These are phyloP conservation scores for Saccharomyces hybrid DNA, from an alignment of 1,139 yeast species.

Conservation along the genomic window DNA sequence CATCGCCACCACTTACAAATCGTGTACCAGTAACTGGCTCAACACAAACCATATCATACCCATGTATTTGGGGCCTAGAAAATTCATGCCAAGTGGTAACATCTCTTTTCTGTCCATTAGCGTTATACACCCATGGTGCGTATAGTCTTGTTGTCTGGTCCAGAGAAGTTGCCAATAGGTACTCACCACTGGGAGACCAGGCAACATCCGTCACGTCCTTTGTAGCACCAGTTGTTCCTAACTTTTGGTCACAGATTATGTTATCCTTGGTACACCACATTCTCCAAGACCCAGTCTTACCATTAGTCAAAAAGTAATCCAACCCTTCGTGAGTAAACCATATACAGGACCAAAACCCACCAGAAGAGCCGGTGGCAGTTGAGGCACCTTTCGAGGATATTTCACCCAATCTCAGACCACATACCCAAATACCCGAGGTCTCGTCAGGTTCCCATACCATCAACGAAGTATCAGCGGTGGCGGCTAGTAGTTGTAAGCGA, in stretches of 20 bases:
- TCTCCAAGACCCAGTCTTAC: conserved; percentile 91
- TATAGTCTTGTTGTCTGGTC: conserved; percentile 91
- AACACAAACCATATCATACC: conserved; percentile 91
- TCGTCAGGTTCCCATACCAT: conserved; percentile 93
- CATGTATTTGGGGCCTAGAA: conserved; percentile 96
- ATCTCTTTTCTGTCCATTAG: conserved; percentile 28
- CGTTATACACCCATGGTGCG: conserved; percentile 48
- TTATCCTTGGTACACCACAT: conserved; percentile 48
- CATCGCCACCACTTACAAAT: conserved; percentile 94
- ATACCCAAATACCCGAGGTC: conserved; percentile 86
- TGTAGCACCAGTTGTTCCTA: conserved; percentile 72
- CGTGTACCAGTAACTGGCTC: conserved; percentile 51
- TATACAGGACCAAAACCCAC: conserved; percentile 89
- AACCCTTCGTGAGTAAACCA: conserved; percentile 52
- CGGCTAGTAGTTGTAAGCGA: conserved; percentile 59
- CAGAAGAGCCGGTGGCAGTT: conserved; percentile 96
- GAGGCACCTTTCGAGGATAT: conserved; percentile 93
- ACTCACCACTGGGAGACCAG: conserved; percentile 69
- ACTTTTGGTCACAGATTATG: conserved; percentile 43
- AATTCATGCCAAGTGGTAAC: conserved; percentile 71
- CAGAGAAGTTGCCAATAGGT: conserved; percentile 64
- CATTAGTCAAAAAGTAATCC: conserved; percentile 65
- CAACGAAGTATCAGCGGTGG: conserved; percentile 89
- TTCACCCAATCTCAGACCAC: conserved; percentile 77
- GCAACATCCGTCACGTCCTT: conserved; percentile 68